Evolutionary conservation across 1,139 yeast species (phyloP), one percentile per base, ranked within the genome.

Genomic region (Sugiyamaella grinbergsii): DNA sequence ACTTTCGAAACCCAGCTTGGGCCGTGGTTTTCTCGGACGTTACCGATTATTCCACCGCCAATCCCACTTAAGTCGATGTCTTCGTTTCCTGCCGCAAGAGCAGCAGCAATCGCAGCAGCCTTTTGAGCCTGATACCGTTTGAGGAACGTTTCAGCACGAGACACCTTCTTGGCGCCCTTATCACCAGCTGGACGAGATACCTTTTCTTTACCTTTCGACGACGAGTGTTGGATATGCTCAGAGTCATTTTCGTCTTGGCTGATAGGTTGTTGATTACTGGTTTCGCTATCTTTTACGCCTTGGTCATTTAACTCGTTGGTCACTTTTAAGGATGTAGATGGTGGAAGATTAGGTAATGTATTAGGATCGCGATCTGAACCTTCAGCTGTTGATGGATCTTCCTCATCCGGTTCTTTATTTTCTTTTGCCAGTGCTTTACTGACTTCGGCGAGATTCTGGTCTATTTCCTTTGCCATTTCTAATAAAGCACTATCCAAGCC

Each of bases 1-100:
- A 88, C 74, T 45, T 72, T 74, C 0, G 72, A 69, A 6, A 86
- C 71, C 58, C 62, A 58, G 2, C 41, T 44, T 50, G 41, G n/a
- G 39, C 47, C 52, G 24, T 45, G 42, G 38, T 42, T 47, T 44
- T 50, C 29, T 28, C 51, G 32, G 43, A 39, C 52, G 23, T 34
- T 20, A n/a, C 50, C 39, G 41, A 50, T 40, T n/a, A 46, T 37
- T 4, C 43, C 55, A 22, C 47, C 52, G 16, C 51, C 51, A 2
- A 49, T 50, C 8, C 53, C 50, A 31, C 52, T 42, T 36, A 51
- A 52, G 13, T 39, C 49, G 44, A 46, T 36, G 37, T 51, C 52
- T 23, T 48, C 56, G 43, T 50, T 39, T n/a, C 53, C 59, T 5
- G 49, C 48, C 2, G 52, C 51, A 8, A 46, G 38, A 4, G 57